These are phyloP conservation scores for Verticillium tricorpus DNA, from an alignment of 2,329 filamentous ascomycete species.

Conservation along the genomic window DNA sequence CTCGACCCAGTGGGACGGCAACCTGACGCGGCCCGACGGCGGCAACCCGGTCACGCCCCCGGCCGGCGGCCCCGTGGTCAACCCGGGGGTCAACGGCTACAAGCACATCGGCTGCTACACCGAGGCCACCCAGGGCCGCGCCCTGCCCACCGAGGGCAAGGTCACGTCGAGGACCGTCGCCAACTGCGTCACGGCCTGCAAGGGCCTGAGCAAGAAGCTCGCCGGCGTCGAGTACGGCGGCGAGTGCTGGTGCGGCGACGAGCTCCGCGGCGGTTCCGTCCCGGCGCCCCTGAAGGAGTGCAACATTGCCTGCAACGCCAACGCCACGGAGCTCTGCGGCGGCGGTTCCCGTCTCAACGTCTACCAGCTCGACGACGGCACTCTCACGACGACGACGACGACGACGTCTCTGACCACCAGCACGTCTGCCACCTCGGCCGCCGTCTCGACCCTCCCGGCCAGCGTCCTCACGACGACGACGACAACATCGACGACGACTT, in stretches of 20 bases:
- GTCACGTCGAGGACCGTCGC: conserved; percentile 1
- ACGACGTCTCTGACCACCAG: neutral
- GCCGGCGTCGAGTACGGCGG: conserved; percentile 32
- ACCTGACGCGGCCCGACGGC: conserved; percentile 13
- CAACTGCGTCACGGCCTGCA: conserved; percentile 18
- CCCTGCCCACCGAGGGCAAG: conserved; percentile 15
- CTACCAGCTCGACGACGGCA: conserved; percentile 19
- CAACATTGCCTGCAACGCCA: conserved; percentile 27
- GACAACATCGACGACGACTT: neutral
- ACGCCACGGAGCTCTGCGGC: conserved; percentile 29
- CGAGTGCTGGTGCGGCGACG: conserved; percentile 32
- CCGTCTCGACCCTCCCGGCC: neutral
- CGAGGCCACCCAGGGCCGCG: conserved; percentile 22
- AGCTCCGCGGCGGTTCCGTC: conserved; percentile 19
- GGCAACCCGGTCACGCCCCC: conserved; percentile 8
- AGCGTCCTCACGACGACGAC: conserved; percentile 2
- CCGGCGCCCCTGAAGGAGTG: conserved; percentile 24
- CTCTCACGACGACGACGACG: neutral
- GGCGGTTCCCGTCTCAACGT: conserved; percentile 27
- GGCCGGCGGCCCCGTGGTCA: conserved; percentile 21
- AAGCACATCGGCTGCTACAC: conserved; percentile 25
- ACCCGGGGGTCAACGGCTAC: conserved; percentile 27
- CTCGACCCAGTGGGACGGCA: conserved; percentile 19
- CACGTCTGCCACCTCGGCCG: neutral
- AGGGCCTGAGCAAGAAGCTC: conserved; percentile 16